These are phyloP conservation scores for Laburnicola sp. DNA, from an alignment of 2,329 filamentous ascomycete genomes.

Conservation along the genomic window DNA sequence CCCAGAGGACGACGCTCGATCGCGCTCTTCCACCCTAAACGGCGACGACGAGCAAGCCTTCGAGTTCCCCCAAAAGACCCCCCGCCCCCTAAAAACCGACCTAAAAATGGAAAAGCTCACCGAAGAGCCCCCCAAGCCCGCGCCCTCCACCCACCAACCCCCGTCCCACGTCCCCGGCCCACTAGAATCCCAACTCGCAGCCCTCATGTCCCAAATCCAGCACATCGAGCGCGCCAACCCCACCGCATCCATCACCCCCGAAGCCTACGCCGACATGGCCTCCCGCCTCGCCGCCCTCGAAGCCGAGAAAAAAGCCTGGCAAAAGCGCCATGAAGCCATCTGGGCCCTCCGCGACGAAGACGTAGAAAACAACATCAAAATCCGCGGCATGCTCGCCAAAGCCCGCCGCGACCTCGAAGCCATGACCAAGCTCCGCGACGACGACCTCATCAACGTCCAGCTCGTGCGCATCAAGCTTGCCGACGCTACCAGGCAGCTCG, in stretches of 20 bases:
- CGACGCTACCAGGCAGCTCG: constrained; percentile 45
- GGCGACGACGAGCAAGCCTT: constrained; percentile 37
- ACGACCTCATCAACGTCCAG: constrained; percentile 48
- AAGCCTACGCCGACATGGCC: constrained; percentile 42
- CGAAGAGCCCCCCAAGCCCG: constrained; percentile 24
- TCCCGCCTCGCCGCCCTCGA: constrained; percentile 39
- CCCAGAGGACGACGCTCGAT: constrained; percentile 41
- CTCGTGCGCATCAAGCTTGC: constrained; percentile 46
- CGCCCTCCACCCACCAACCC: constrained; percentile 22
- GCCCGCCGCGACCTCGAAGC: constrained; percentile 46
- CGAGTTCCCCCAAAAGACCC: constrained; percentile 35
- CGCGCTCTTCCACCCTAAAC: constrained; percentile 38
- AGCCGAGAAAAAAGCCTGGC: constrained; percentile 42
- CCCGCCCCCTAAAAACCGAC: no score
- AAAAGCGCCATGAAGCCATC: constrained; percentile 46
- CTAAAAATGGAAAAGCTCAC: no score
- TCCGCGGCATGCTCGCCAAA: constrained; percentile 46
- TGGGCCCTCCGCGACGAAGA: constrained; percentile 49
- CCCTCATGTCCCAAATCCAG: constrained; percentile 44
- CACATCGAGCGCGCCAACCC: constrained; percentile 42
- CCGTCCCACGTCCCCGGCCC: constrained; percentile 42
- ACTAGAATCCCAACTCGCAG: constrained; percentile 42
- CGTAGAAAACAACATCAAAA: constrained; percentile 49
- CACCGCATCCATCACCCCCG: constrained; percentile 40
- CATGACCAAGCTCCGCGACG: constrained; percentile 47